Percentiles rank a stretch among this genome's conserved stretches.
phyloP scores from a whole-genome alignment of 2,329 filamentous ascomycete genomes.

The Diaporthe nobilis region DNA sequence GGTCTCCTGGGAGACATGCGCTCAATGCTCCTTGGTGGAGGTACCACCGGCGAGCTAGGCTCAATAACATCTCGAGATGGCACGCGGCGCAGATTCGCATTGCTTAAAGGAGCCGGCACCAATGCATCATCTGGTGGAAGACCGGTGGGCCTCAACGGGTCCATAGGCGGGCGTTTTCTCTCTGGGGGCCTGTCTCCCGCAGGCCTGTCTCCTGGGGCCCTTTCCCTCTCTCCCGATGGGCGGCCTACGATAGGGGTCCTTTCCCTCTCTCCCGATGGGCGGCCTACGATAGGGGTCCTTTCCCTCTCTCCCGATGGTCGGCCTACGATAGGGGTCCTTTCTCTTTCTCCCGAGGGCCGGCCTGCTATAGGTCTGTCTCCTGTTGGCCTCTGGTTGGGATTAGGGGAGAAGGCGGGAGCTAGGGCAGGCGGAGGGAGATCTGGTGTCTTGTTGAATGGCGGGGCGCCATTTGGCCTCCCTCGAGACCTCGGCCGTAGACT shows the following conservation, averaged over 20 bases:
- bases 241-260: background rate
- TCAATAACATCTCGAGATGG: conserved; percentile 31
- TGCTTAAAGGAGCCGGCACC: conserved; percentile 71
- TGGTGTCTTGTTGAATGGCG: conserved; percentile 45
- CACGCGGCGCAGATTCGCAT: conserved; percentile 58
- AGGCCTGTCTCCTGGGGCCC: conserved; percentile 42
- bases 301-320: conserved; percentile 50
- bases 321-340: background rate
- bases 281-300: background rate
- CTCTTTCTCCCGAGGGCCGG: conserved; percentile 50
- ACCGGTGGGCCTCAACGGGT: conserved; percentile 66
- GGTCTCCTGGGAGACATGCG: conserved; percentile 63
- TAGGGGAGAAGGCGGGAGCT: conserved; percentile 42
- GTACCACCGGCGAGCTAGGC: conserved; percentile 43
- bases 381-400: conserved; percentile 2
- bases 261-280: conserved; percentile 50
- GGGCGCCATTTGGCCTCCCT: conserved; percentile 55
- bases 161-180: conserved; percentile 77
- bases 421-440: conserved; percentile 45
- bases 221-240: conserved; percentile 50
- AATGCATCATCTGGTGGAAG: conserved; percentile 63
- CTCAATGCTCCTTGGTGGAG: conserved; percentile 66
- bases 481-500: conserved; percentile 66
- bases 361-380: conserved; percentile 61
- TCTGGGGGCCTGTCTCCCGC: conserved; percentile 69